Percentiles rank a stretch among this genome's conserved stretches.
These are phyloP conservation scores for Yarrowia sp. DNA, from an alignment of 805 yeast species.

Conservation along the genomic window DNA sequence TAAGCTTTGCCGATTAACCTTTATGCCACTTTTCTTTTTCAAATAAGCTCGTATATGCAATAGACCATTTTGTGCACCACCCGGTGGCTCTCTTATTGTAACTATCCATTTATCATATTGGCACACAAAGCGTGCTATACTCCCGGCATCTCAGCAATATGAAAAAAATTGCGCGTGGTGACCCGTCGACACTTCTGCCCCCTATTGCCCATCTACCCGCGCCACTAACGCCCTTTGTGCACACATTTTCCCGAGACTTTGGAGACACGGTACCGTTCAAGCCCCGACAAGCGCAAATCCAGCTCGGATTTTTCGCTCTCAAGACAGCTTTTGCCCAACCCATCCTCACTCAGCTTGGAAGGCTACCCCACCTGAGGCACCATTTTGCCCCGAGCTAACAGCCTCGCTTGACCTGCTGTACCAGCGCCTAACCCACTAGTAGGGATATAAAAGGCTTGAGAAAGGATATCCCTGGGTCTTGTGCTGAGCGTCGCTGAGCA, in stretches of 20 bases:
- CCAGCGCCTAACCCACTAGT: slow-evolving; percentile 16
- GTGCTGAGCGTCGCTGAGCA: no score
- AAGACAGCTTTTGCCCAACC: no score
- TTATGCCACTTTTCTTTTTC: neutral
- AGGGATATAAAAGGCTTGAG: slow-evolving; percentile 14
- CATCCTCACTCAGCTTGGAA: no score
- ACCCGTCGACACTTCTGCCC: slow-evolving; percentile 9
- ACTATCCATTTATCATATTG: slow-evolving; percentile 30
- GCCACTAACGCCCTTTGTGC: no score
- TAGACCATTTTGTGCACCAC: slow-evolving; percentile 20
- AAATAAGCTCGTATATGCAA: slow-evolving; percentile 15
- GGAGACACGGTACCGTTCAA: no score
- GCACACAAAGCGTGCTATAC: slow-evolving; percentile 33
- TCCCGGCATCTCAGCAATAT: slow-evolving; percentile 28
- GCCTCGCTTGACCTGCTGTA: slow-evolving; percentile 35
- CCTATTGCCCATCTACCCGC: neutral
- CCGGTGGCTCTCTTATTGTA: slow-evolving; percentile 22
- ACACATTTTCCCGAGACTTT: no score
- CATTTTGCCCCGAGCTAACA: slow-evolving; percentile 19
- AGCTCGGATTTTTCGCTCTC: no score
- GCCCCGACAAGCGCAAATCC: no score
- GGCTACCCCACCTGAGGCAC: slow-evolving; percentile 30
- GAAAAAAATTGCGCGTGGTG: slow-evolving; percentile 12
- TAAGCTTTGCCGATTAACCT: neutral
- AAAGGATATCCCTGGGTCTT: no score